Evolutionary conservation across 2,329 filamentous ascomycete species (phyloP).

Genomic region (Aspergillus clavatus): DNA sequence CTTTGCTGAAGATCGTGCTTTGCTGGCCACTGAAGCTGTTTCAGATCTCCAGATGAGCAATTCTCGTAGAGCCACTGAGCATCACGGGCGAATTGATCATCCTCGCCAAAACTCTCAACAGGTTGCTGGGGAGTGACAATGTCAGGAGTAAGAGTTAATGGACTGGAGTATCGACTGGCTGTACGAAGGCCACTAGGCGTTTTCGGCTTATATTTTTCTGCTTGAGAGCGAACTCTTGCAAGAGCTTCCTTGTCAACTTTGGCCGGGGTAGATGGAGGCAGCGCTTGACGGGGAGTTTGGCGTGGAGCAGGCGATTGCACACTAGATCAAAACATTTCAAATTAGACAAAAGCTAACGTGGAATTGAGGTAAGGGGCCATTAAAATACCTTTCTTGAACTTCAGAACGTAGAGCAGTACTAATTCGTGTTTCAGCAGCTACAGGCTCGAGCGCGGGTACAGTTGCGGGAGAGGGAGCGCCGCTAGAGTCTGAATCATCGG

Average conservation of each 20-base stretch:
- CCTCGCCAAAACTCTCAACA: constrained; percentile 16
- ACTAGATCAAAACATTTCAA: constrained; percentile 1
- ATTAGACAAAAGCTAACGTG: constrained; percentile 5
- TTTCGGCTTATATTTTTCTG: constrained; percentile 42
- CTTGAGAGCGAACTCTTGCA: constrained; percentile 33
- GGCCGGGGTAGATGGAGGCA: constrained; percentile 16
- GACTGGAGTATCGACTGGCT: constrained; percentile 26
- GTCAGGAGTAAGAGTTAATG: constrained; percentile 15
- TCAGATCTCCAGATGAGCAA: constrained; percentile 23
- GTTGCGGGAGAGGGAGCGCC: constrained; percentile 11
- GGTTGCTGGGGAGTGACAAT: constrained; percentile 2
- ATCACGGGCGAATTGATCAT: constrained; percentile 22
- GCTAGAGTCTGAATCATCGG: constrained; percentile 20
- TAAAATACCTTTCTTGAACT: constrained; percentile 12
- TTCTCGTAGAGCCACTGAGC: constrained; percentile 24
- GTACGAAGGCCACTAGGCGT: constrained; percentile 40
- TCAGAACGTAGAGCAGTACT: constrained; percentile 5
- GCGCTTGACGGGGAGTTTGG: constrained; percentile 10
- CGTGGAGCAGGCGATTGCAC: constrained; percentile 9
- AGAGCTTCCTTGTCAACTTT: constrained; percentile 26
- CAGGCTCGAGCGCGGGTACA: constrained; percentile 3
- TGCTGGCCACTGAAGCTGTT: constrained; percentile 20
- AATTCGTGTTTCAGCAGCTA: constrained; percentile 4
- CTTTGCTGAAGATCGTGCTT: constrained; percentile 13
- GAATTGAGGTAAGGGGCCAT: neutral